A percentile compares a stretch with the other conserved stretches of the same genome.
Evolutionary conservation across 306 rosid species (phyloP).

Genomic region (Castanopsis chinensis): DNA sequence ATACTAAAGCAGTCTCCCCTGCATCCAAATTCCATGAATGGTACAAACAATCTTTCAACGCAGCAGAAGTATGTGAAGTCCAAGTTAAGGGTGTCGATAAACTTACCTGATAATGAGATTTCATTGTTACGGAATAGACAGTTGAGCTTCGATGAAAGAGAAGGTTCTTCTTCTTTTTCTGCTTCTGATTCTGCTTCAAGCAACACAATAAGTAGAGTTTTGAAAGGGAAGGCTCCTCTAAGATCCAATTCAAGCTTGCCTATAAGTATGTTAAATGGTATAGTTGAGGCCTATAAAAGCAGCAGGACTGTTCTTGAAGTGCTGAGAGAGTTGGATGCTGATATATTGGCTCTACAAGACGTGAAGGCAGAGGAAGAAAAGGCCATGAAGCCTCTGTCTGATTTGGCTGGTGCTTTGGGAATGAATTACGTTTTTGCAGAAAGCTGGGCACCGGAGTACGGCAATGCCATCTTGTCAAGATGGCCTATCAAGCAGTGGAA

Average conservation of each 20-base stretch:
- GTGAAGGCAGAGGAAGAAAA: slow-evolving; percentile 98
- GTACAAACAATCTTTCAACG: slow-evolving; percentile 21
- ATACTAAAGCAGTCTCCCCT: slow-evolving; percentile 66
- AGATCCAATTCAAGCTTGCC: slow-evolving; percentile 30
- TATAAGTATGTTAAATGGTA: slow-evolving; percentile 6
- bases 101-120: slow-evolving; percentile 89
- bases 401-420: slow-evolving; percentile 75
- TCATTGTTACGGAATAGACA: slow-evolving; percentile 59
- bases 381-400: slow-evolving; percentile 88
- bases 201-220: background rate
- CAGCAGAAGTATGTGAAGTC: slow-evolving; percentile 46
- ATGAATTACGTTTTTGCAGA: slow-evolving; percentile 89
- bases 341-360: slow-evolving; percentile 80
- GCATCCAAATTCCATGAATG: slow-evolving; percentile 37
- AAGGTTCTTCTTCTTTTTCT: slow-evolving; percentile 20
- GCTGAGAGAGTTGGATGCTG: slow-evolving; percentile 79
- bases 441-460: slow-evolving; percentile 98
- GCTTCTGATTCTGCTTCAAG: background rate
- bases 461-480: slow-evolving; percentile 83
- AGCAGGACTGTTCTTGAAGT: slow-evolving; percentile 66
- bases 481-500: slow-evolving; percentile 83
- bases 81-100: slow-evolving; percentile 75
- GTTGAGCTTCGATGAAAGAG: slow-evolving; percentile 55
- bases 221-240: slow-evolving; percentile 31
- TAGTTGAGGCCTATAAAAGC: slow-evolving; percentile 20